Evolutionary conservation across 768 basidiomycete species (phyloP).

Genomic region (Leccinum broughii): DNA sequence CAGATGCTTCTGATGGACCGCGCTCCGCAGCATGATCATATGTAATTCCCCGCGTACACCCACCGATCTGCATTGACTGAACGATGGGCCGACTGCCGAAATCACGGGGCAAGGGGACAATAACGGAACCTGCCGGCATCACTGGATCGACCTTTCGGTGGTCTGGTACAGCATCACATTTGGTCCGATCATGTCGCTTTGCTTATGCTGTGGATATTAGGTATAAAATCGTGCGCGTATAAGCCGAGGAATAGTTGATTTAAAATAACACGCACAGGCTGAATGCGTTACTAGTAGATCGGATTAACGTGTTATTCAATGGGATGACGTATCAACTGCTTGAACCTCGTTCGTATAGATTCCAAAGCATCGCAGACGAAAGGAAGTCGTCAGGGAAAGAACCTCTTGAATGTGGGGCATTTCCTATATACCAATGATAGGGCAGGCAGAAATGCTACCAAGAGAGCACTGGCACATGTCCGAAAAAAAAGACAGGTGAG

Average conservation of each 20-base stretch:
- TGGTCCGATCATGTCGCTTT: not conserved
- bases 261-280: not conserved
- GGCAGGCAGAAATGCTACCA: too few relatives aligned
- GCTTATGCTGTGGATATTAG: not conserved
- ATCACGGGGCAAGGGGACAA: not conserved
- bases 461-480: too few relatives aligned
- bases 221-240: not conserved
- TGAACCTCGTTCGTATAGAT: not conserved
- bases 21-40: not conserved
- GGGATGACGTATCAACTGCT: not conserved
- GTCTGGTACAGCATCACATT: not conserved
- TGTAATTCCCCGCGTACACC: not conserved
- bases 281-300: not conserved
- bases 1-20: not conserved
- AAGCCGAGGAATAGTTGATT: not conserved
- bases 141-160: not conserved
- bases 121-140: not conserved
- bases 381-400: not conserved
- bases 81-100: not conserved
- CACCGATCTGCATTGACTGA: not conserved
- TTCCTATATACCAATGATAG: too few relatives aligned
- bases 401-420: not conserved
- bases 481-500: too few relatives aligned
- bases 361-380: too few relatives aligned
- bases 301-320: not conserved